Base-by-base conservation (phyloP, 768 basidiomycete genomes). In the Auricularia sp. region DNA sequence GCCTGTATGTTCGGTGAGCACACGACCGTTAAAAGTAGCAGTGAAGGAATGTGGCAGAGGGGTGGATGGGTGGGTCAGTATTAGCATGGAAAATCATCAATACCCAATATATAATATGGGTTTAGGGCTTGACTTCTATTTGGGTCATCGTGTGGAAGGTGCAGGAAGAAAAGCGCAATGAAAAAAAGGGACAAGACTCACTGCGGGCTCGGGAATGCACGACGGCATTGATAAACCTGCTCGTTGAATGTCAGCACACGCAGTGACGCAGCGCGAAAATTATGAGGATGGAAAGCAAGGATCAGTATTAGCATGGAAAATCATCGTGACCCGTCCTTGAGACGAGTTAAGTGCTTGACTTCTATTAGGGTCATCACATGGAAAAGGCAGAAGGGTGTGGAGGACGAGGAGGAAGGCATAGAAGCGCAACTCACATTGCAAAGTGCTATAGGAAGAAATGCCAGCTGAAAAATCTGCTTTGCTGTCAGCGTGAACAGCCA, bases 91-190 rank as follows among this genome's bases (percentile, higher is more conserved):
- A 73, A 74, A 78, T 90, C 89, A 80, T 89, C 89, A 88, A 75
- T 80, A 88, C 87, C 87, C 81, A 83, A 65, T 84, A 86, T 75
- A 77, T 21, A 35, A 77, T 21, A 35, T 18, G 56, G 80, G 75
- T 92, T 67, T 85, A 87, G 90, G 78, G 89, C 90, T 92, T 92
- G 90, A 92, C 90, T 90, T 88, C 89, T 92, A 83, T 85, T 79
- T 80, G 84, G 73, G 81, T 85, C 80, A 90, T 88, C 90, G 65
- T 33, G 10, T 11, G 62, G 64, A 62, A 4, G 67, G 68, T 69
- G 56, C 61, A 3, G 14, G 47, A 18, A 18, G 47, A 18, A 21
- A 16, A 18, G 47, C 11, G 47, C 13, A 8, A 13, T 39, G 39
- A 8, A 14, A 14, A 14, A 29, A 1, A 8, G 39, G 13, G 13